phyloP scores from a whole-genome alignment of 1,284 basidiomycete genomes.

The Ceratobasidium theobromae region DNA sequence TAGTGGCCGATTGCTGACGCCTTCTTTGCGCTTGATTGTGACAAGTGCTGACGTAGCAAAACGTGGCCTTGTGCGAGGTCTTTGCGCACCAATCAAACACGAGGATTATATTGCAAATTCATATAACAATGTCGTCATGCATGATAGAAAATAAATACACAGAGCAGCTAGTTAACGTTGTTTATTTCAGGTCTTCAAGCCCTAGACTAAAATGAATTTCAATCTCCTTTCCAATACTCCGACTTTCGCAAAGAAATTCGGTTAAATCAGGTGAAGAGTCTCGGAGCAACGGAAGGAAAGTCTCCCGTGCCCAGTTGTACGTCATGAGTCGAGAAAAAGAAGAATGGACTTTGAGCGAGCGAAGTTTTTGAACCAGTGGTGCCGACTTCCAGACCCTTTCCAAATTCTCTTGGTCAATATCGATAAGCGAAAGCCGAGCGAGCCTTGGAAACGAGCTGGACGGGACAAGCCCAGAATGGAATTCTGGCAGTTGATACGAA shows the following conservation, averaged over 20 bases:
- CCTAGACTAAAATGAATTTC: not conserved
- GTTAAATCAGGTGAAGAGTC: not conserved
- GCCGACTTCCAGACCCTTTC: not conserved
- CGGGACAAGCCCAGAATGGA: not conserved
- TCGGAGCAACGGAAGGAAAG: not conserved
- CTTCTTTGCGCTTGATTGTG: too few relatives aligned
- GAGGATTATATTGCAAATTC: too few relatives aligned
- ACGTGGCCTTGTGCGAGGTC: too few relatives aligned
- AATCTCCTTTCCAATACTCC: not conserved
- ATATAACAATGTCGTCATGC: too few relatives aligned
- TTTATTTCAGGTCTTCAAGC: not conserved
- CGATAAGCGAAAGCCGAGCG: not conserved
- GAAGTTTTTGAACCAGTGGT: not conserved
- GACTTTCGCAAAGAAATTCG: not conserved
- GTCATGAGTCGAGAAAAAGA: not conserved
- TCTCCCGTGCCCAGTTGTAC: not conserved
- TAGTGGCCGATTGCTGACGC: too few relatives aligned
- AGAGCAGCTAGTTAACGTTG: too few relatives aligned
- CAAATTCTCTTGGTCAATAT: not conserved
- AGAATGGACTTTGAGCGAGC: not conserved
- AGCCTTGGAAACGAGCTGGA: not conserved
- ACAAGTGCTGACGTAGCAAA: too few relatives aligned
- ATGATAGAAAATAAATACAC: too few relatives aligned
- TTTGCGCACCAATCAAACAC: too few relatives aligned
- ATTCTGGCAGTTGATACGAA: not conserved